Evolutionary conservation across 2,329 filamentous ascomycete species (phyloP).

Genomic region (Chalaropsis ovoidea): DNA sequence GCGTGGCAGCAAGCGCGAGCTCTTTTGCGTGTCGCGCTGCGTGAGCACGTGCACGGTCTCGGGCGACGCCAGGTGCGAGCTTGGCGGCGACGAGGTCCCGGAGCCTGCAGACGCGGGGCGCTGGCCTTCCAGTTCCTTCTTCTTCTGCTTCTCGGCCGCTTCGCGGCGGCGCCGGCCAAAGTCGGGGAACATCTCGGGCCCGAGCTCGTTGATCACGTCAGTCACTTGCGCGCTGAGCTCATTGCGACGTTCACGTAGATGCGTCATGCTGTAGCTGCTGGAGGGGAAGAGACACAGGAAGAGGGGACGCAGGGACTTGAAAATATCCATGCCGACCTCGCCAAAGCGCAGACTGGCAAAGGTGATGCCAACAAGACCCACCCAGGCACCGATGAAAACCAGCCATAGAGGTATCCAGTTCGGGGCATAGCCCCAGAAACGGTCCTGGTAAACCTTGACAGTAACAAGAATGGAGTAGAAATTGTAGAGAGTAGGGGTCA

Average conservation of each 20-base stretch:
- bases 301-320: conserved; percentile 85
- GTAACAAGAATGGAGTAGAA: conserved; percentile 67
- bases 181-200: conserved; percentile 94
- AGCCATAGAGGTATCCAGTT: conserved; percentile 69
- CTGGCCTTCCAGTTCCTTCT: conserved; percentile 31
- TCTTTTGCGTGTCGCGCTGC: conserved; percentile 44
- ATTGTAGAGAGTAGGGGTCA: conserved; percentile 73
- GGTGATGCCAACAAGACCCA: conserved; percentile 77
- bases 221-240: conserved; percentile 75
- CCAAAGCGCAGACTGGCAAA: conserved; percentile 91
- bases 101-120: conserved; percentile 28
- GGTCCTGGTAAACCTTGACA: conserved; percentile 68
- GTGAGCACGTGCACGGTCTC: conserved; percentile 36
- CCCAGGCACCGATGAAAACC: conserved; percentile 62
- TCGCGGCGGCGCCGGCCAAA: conserved; percentile 70
- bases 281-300: conserved; percentile 75
- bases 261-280: conserved; percentile 72
- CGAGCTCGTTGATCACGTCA: conserved; percentile 85
- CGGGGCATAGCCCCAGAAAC: conserved; percentile 72
- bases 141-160: conserved; percentile 35
- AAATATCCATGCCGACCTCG: conserved; percentile 97
- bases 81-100: conserved; percentile 25
- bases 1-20: conserved; percentile 53
- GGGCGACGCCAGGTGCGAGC: conserved; percentile 35
- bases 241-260: conserved; percentile 61